Evolutionary conservation across 2,329 filamentous ascomycete species (phyloP), one percentile per base, ranked within the genome.

Genomic region (Alternaria burnsii): DNA sequence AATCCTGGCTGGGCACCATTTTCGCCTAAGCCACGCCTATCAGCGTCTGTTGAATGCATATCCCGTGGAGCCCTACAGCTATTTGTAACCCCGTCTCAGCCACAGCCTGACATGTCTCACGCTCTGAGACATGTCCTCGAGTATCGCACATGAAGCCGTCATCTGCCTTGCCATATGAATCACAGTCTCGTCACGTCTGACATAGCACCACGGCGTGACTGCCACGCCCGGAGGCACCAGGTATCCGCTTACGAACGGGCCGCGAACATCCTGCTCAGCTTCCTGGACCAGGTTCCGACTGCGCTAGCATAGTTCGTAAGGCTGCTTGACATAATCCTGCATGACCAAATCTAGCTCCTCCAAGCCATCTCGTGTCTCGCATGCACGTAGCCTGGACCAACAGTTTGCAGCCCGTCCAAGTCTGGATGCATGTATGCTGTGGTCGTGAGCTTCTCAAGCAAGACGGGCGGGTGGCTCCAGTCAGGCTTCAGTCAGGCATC

Each of bases 231-330:
- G 61, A 58, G 56, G 58, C 48, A 60, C 53, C 59, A 61, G 30
- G 43, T 51, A 12, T 58, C 47, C 68, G 68, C 70, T 69, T 72
- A 69, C 28, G 34, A 24, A 40, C 68, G 70, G 70, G 54, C 68
- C 70, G 68, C 52, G 44, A 59, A 60, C 65, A 66, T 40, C 64
- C 62, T 43, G 9, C 41, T 38, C 52, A 50, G 44, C n/a, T 34
- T 20, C 20, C 55, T 24, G 42, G 18, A 24, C 47, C 40, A 50
- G 20, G 30, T 48, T 48, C 46, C 30, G 20, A 9, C 28, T 32
- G 12, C 46, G 46, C 46, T 62, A 59, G 51, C 42, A 34, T 38
- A 18, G 22, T 46, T 28, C 36, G 42, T 8, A 32, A 32, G 47
- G 34, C 42, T 50, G 32, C 30, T 43, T 58, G 56, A 51, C 55